Conservation (phyloP, 1,284 basidiomycete species). For the Puccinia sorghi region DNA sequence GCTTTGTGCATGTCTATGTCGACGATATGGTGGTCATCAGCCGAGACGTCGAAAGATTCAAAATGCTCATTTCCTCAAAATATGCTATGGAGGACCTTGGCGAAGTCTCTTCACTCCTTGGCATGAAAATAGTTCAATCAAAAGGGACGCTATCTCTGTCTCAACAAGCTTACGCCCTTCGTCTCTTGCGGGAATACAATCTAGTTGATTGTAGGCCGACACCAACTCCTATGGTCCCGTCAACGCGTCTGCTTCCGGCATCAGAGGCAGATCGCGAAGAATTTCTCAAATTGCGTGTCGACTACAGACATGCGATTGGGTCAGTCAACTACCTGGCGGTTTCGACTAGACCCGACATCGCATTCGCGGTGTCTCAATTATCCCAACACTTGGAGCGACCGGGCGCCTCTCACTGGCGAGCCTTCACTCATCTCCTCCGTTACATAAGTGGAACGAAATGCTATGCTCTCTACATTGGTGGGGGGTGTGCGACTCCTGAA, state of each 20-base stretch:
- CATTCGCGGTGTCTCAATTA: not conserved
- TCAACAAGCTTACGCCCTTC: not conserved
- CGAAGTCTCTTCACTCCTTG: not conserved
- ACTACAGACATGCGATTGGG: not conserved
- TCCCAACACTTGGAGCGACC: not conserved
- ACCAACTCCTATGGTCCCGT: not conserved
- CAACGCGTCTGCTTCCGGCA: not conserved
- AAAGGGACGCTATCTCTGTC: not conserved
- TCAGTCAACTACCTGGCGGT: not conserved
- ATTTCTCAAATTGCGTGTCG: no score
- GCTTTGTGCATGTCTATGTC: not conserved
- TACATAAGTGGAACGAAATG: not conserved
- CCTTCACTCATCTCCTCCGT: not conserved
- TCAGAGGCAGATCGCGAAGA: not conserved
- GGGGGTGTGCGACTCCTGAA: no score
- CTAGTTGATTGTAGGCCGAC: not conserved
- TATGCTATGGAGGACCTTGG: slow-evolving; percentile 29
- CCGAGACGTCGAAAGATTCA: not conserved
- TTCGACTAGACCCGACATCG: not conserved
- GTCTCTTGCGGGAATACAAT: not conserved
- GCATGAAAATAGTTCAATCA: not conserved
- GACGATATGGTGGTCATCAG: not conserved
- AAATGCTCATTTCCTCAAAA: not conserved
- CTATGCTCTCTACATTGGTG: not conserved
- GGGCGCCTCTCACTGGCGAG: not conserved